A percentile compares a stretch with the other conserved stretches of the same genome.
Evolutionary conservation across 2,329 filamentous ascomycete species (phyloP).

Genomic region (Xylaria sp.): DNA sequence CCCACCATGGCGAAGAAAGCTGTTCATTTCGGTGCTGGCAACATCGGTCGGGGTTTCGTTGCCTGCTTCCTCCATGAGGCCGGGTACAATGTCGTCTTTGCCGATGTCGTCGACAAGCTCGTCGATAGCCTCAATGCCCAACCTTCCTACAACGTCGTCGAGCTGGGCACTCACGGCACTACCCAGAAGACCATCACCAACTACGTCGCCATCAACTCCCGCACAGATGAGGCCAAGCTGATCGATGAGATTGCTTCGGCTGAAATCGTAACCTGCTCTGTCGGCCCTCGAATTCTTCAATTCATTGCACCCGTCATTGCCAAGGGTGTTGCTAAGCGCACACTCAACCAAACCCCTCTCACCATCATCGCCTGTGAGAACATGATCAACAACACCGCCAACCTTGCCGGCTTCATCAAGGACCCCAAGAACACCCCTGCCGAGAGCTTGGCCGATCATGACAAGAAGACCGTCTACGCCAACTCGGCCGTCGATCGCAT

Average conservation of each 20-base stretch:
- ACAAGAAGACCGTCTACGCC: conserved; percentile 85
- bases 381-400: conserved; percentile 92
- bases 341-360: conserved; percentile 72
- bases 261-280: conserved; percentile 94
- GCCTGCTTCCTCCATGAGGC: conserved; percentile 94
- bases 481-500: conserved; percentile 99
- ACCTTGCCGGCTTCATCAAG: conserved; percentile 84
- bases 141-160: conserved; percentile 88
- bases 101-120: conserved; percentile 88
- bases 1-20: conserved; percentile 71
- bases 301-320: conserved; percentile 97
- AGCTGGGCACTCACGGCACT: conserved; percentile 85
- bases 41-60: conserved; percentile 87
- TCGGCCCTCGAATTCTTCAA: conserved; percentile 94
- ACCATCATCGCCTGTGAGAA: conserved; percentile 99
- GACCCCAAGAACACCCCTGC: conserved; percentile 76
- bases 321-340: conserved; percentile 86
- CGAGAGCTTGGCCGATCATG: conserved; percentile 74
- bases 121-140: conserved; percentile 82
- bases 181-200: conserved; percentile 86
- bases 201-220: conserved; percentile 97
- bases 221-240: conserved; percentile 82
- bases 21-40: conserved; percentile 87
- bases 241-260: conserved; percentile 87
- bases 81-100: conserved; percentile 94